Conservation (phyloP, 2,329 filamentous ascomycete species). For the Fusarium tupiense region DNA sequence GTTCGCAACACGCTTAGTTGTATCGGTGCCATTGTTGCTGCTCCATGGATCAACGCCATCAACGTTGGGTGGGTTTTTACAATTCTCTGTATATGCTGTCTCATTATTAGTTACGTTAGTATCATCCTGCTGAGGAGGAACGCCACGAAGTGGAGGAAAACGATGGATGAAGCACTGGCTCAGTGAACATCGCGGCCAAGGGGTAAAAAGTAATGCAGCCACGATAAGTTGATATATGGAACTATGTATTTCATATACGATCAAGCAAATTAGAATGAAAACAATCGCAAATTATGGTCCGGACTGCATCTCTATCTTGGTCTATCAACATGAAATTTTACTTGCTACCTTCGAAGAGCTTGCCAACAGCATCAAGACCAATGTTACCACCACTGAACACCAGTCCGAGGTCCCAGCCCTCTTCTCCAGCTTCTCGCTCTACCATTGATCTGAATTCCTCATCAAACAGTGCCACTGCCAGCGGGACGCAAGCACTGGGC, state of each 20-base stretch:
- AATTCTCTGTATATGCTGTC: slow-evolving; percentile 60
- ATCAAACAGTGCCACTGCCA: slow-evolving; percentile 85
- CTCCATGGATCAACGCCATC: slow-evolving; percentile 75
- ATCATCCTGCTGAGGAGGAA: slow-evolving; percentile 71
- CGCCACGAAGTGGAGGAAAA: slow-evolving; percentile 69
- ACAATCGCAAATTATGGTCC: background rate
- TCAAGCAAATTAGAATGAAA: background rate
- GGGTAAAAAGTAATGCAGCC: background rate
- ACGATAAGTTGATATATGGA: background rate
- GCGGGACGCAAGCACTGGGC: slow-evolving; percentile 83
- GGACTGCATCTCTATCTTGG: background rate
- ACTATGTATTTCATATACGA: background rate
- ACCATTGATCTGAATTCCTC: slow-evolving; percentile 82
- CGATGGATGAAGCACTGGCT: slow-evolving; percentile 65
- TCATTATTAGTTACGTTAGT: slow-evolving; percentile 65
- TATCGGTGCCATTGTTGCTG: slow-evolving; percentile 73
- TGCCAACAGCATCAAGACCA: slow-evolving; percentile 62
- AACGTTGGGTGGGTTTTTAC: slow-evolving; percentile 83
- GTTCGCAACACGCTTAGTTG: slow-evolving; percentile 81
- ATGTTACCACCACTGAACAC: slow-evolving; percentile 71
- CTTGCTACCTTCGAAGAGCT: slow-evolving; percentile 54
- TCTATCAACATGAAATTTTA: background rate
- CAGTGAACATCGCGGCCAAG: slow-evolving; percentile 15
- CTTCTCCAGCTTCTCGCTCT: slow-evolving; percentile 73
- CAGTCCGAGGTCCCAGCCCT: slow-evolving; percentile 77